Conservation (phyloP, 2,329 filamentous ascomycete species). For the Colletotrichum sp. region DNA sequence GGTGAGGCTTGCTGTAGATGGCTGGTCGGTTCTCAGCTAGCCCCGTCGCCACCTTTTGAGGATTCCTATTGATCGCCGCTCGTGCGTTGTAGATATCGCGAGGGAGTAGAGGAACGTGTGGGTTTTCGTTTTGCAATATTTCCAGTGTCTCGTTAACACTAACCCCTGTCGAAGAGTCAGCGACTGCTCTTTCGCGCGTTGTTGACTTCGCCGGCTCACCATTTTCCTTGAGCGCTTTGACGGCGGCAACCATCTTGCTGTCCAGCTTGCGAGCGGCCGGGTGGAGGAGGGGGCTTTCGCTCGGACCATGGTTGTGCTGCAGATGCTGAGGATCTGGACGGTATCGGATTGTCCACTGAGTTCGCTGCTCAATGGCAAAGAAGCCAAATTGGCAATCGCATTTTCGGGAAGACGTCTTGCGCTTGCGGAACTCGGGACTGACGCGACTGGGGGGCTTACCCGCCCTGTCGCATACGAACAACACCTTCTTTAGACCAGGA, state of each 20-base stretch:
- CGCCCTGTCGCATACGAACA: slow-evolving; percentile 70
- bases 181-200: slow-evolving; percentile 10
- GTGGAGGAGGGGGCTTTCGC: slow-evolving; percentile 70
- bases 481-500: slow-evolving; percentile 69
- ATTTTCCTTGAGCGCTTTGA: slow-evolving; percentile 69
- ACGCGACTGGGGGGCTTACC: slow-evolving; percentile 67
- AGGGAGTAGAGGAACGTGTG: slow-evolving; percentile 66
- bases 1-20: slow-evolving; percentile 70
- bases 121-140: slow-evolving; percentile 68
- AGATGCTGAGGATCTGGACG: slow-evolving; percentile 64
- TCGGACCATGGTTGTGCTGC: slow-evolving; percentile 68
- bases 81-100: slow-evolving; percentile 72
- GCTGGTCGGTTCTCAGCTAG: slow-evolving; percentile 66
- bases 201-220: slow-evolving; percentile 48
- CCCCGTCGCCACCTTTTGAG: slow-evolving; percentile 63
- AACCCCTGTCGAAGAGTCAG: slow-evolving; percentile 55
- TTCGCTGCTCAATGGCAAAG: slow-evolving; percentile 71
- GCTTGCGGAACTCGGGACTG: slow-evolving; percentile 68
- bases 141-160: slow-evolving; percentile 71
- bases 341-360: slow-evolving; percentile 70
- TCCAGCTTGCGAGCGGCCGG: slow-evolving; percentile 70
- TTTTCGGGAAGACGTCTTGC: slow-evolving; percentile 71
- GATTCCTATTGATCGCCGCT: slow-evolving; percentile 70
- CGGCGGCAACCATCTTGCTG: slow-evolving; percentile 70
- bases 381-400: slow-evolving; percentile 74